These are phyloP conservation scores for Diplodia corticola DNA, from an alignment of 2,329 filamentous ascomycete genomes.

Conservation along the genomic window DNA sequence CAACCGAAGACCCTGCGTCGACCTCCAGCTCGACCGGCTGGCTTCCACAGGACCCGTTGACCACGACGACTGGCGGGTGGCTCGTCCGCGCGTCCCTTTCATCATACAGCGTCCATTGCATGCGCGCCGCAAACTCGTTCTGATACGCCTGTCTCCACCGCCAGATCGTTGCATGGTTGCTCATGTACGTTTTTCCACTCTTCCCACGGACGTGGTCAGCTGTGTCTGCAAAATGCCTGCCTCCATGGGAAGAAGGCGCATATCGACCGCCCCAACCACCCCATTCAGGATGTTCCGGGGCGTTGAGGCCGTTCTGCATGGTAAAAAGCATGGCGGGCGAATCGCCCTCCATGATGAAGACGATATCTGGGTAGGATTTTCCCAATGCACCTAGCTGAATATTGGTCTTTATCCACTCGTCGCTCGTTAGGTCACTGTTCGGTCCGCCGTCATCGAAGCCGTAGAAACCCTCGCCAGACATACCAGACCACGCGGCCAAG, in stretches of 20 bases:
- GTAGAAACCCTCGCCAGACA: conserved; percentile 52
- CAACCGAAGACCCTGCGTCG: conserved; percentile 43
- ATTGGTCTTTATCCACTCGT: conserved; percentile 55
- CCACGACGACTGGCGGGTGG: conserved; percentile 51
- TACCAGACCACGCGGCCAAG: conserved; percentile 58
- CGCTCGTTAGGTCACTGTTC: conserved; percentile 50
- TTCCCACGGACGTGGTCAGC: conserved; percentile 40
- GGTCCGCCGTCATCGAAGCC: conserved; percentile 52
- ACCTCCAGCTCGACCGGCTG: conserved; percentile 44
- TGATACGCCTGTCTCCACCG: conserved; percentile 56
- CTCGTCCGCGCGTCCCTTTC: conserved; percentile 41
- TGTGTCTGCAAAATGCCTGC: conserved; percentile 43
- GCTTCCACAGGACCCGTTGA: conserved; percentile 44
- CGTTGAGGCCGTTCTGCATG: conserved; percentile 51
- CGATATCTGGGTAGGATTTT: conserved; percentile 45
- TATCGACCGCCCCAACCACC: conserved; percentile 56
- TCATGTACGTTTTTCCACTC: conserved; percentile 38
- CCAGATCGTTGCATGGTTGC: conserved; percentile 55
- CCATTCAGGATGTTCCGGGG: conserved; percentile 49
- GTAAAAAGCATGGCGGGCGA: conserved; percentile 54
- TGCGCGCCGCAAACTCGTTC: conserved; percentile 52
- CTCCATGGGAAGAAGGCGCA: conserved; percentile 38
- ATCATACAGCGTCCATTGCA: conserved; percentile 48
- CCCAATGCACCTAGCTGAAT: conserved; percentile 55
- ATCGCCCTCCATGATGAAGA: conserved; percentile 57